Percentiles rank a stretch among this genome's conserved stretches.
Evolutionary conservation across 2,329 filamentous ascomycete genomes (phyloP).

Genomic region (Apiospora marii): DNA sequence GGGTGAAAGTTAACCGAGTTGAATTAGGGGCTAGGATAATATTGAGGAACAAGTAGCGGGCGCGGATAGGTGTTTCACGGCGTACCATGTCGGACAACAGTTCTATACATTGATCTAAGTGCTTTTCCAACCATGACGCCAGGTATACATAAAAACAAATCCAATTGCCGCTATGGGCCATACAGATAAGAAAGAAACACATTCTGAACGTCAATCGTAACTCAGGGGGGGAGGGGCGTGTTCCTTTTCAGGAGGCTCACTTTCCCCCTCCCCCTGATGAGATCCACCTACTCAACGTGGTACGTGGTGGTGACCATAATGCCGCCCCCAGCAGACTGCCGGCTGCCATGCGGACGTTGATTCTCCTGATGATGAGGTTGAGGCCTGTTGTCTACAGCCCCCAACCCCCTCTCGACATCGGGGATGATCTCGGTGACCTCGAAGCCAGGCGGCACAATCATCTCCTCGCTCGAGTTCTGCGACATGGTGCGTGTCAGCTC

Average conservation of each 20-base stretch:
- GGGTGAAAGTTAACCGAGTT: neutral
- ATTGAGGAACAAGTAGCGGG: neutral
- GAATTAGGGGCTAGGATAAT: neutral
- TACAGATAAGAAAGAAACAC: neutral
- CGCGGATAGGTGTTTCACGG: neutral
- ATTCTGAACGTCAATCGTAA: neutral
- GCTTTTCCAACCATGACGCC: conserved; percentile 1
- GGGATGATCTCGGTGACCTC: conserved; percentile 8
- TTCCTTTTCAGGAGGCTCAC: no score
- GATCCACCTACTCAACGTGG: conserved; percentile 20
- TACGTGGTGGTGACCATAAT: conserved; percentile 27
- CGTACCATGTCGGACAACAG: neutral
- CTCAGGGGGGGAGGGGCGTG: no score
- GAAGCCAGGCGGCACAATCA: conserved; percentile 6
- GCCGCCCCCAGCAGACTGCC: neutral
- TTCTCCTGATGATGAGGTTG: neutral
- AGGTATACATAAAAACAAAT: neutral
- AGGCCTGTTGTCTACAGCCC: neutral
- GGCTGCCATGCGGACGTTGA: neutral
- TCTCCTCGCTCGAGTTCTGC: conserved; percentile 21
- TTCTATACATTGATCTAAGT: neutral
- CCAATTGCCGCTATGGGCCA: neutral
- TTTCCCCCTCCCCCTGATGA: neutral
- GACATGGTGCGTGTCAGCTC: neutral
- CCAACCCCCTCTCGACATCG: conserved; percentile 1